Conservation (phyloP, 1,284 basidiomycete genomes). For the Pyrrhoderma noxium region DNA sequence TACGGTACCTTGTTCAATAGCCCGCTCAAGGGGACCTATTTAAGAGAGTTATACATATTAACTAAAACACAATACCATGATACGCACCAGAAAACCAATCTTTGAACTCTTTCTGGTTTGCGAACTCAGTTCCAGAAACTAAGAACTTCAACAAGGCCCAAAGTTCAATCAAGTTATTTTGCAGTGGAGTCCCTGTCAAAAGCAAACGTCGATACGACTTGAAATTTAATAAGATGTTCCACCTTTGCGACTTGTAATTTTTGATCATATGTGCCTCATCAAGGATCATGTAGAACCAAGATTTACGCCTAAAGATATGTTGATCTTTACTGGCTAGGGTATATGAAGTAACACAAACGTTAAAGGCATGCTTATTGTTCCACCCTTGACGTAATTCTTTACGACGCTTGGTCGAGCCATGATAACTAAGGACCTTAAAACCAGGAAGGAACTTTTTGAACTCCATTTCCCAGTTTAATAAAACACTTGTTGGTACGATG, state of each 20-base stretch:
- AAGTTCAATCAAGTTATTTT: slow-evolving; percentile 93
- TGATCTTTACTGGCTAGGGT: slow-evolving; percentile 90
- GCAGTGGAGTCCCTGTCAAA: slow-evolving; percentile 89
- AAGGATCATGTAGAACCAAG: slow-evolving; percentile 95
- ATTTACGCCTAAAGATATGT: slow-evolving; percentile 90
- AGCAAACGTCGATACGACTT: slow-evolving; percentile 83
- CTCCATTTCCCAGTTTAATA: slow-evolving; percentile 99
- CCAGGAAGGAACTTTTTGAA: slow-evolving; percentile 98
- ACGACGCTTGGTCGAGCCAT: slow-evolving; percentile 85
- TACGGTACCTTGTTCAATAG: slow-evolving; percentile 79
- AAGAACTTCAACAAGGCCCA: slow-evolving; percentile 95
- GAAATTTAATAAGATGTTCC: slow-evolving; percentile 94
- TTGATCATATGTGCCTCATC: slow-evolving; percentile 99
- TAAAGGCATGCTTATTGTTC: slow-evolving; percentile 90
- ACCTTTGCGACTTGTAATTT: slow-evolving; percentile 93
- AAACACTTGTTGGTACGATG: slow-evolving; percentile 90
- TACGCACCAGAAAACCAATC: slow-evolving; percentile 93
- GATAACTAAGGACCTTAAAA: slow-evolving; percentile 88
- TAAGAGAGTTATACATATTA: neutral
- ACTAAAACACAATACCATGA: no score
- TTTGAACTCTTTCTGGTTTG: slow-evolving; percentile 89
- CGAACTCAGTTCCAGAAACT: slow-evolving; percentile 92
- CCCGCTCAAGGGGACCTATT: slow-evolving; percentile 86
- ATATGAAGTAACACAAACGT: slow-evolving; percentile 95
- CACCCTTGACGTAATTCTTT: slow-evolving; percentile 93